Evolutionary conservation across 2,329 filamentous ascomycete species (phyloP), one percentile per base, ranked within the genome.

Genomic region (Neopestalotiopsis sp.): DNA sequence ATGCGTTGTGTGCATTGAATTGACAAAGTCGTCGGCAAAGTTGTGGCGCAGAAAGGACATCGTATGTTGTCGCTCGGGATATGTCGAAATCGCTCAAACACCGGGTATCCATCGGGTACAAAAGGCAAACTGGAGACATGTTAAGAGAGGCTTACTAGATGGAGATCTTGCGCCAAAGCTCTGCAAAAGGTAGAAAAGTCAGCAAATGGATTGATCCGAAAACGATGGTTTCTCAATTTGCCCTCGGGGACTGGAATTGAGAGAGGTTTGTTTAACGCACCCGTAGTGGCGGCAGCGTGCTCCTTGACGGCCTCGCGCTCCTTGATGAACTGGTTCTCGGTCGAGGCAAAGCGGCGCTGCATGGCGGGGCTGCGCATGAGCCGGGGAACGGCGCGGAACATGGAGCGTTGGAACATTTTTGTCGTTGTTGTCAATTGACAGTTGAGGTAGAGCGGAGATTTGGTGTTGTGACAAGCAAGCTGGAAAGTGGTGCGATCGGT

Each of bases 131-230:
- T 45, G 14, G 61, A 61, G 42, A 28, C 17, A 52, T 9, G 17
- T 52, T 52, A n/a, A 52, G 45, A 30, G 52, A 67, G 74, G 85
- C 93, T 84, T 94, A 98, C 95, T 94, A 98, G 87, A 98, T 88
- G 73, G 94, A 96, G 78, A 98, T 91, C 88, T 97, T 98, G 84
- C 90, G 91, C 96, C 96, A 99, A 78, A 97, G 90, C 78, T 94
- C 95, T 97, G 79, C 69, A 67, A 72, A 70, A 38, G 34, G 10
- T 10, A 38, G 69, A 69, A 72, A 74, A 17, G 78, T 84, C 74
- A 85, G 81, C 56, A 38, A 28, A 56, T 59, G 38, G 13, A 34
- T 28, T 28, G 24, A 28, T 28, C 24, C 24, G 3, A 28, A 28
- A 28, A 28, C 24, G 24, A 28, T 28, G 1, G 24, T 28, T 28